Evolutionary conservation across 164 flowering plant genomes (phyloP).

Genomic region (Berberis thunbergii): DNA sequence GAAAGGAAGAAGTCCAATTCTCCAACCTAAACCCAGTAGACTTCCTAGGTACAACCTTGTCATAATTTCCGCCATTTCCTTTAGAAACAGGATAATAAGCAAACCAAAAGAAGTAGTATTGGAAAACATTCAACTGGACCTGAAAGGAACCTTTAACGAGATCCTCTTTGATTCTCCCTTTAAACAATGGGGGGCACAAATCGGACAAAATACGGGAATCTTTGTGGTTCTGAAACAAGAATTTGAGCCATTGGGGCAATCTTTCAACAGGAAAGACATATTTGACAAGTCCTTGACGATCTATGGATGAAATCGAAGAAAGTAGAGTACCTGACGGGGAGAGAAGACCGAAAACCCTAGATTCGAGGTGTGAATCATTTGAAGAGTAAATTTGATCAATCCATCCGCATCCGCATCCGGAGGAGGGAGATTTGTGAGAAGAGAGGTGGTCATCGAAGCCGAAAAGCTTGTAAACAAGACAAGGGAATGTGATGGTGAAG

Average conservation of each 20-base stretch:
- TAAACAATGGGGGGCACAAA: conserved; percentile 54
- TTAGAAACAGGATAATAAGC: conserved; percentile 77
- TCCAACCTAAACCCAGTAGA: conserved; percentile 42
- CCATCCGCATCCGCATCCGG: conserved; percentile 34
- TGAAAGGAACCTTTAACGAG: conserved; percentile 33
- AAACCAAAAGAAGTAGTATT: conserved; percentile 86
- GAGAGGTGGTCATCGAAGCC: conserved; percentile 46
- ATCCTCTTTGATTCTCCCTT: conserved; percentile 41
- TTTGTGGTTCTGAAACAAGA: conserved; percentile 34
- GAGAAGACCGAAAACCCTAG: conserved; percentile 42
- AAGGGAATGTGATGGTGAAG: conserved; percentile 75
- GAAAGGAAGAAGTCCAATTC: conserved; percentile 60
- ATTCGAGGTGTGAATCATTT: conserved; percentile 25
- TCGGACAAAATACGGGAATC: conserved; percentile 39
- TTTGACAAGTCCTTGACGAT: conserved; percentile 52
- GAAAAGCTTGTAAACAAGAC: conserved; percentile 60
- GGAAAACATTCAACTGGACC: conserved; percentile 70
- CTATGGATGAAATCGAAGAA: conserved; percentile 47
- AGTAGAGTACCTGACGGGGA: conserved; percentile 54
- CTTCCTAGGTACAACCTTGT: conserved; percentile 16
- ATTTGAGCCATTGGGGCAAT: conserved; percentile 68
- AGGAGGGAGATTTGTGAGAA: conserved; percentile 5
- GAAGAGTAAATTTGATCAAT: conserved; percentile 35
- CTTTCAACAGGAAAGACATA: conserved; percentile 74
- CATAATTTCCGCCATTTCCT: conserved; percentile 37